phyloP scores from a whole-genome alignment of 2,329 filamentous ascomycete genomes.

The Chrysoporthe deuterocubensis region DNA sequence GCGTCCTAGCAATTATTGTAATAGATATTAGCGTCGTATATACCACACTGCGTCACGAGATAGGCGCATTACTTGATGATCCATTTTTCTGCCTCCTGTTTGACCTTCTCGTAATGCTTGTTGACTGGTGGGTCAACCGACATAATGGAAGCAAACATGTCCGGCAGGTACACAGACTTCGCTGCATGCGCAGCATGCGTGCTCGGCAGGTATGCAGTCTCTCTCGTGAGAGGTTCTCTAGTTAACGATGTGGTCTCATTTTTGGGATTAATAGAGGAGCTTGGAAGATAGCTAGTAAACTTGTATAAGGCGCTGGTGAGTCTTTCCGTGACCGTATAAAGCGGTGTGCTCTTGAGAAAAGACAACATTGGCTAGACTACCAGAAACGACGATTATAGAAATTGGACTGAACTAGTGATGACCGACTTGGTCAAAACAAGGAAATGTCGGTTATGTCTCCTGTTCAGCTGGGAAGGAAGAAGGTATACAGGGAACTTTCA shows the following conservation, averaged over 20 bases:
- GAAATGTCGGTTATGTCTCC: background rate
- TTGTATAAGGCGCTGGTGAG: background rate
- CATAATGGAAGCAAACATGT: background rate
- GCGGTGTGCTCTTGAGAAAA: background rate
- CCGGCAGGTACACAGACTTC: background rate
- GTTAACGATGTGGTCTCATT: background rate
- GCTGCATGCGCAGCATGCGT: background rate
- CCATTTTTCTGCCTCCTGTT: background rate
- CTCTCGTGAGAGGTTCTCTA: background rate
- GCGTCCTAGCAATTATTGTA: background rate
- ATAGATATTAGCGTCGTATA: background rate
- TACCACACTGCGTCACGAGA: background rate
- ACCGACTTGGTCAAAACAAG: background rate
- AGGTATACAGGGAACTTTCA: background rate
- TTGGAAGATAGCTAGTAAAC: background rate
- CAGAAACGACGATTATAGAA: too few species aligned
- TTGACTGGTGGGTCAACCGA: background rate
- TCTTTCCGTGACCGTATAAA: background rate
- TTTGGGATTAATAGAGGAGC: background rate
- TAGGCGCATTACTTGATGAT: background rate
- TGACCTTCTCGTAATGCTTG: background rate
- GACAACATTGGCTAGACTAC: background rate
- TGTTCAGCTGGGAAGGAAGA: background rate
- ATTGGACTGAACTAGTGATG: background rate
- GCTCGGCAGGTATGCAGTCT: background rate